phyloP scores from a whole-genome alignment of 1,284 basidiomycete species.

The Tilletia setariae region DNA sequence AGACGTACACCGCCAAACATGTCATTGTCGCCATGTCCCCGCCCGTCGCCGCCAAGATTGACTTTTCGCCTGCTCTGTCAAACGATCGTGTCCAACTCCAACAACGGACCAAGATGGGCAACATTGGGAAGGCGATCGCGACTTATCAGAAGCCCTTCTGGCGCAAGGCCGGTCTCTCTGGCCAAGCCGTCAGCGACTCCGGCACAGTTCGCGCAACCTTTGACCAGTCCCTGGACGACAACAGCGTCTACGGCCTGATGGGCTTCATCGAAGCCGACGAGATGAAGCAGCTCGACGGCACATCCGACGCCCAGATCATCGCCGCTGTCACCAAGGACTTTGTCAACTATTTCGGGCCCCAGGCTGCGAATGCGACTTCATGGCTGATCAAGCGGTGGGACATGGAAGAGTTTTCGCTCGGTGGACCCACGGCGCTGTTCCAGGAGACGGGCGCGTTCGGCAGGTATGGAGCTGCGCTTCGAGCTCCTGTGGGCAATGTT shows the following conservation, averaged over 20 bases:
- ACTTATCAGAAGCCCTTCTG: slow-evolving; percentile 7
- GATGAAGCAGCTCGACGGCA: slow-evolving; percentile 15
- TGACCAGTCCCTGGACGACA: slow-evolving; percentile 11
- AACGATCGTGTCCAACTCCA: neutral
- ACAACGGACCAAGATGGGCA: neutral
- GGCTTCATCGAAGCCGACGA: slow-evolving; percentile 12
- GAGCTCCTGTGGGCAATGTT: slow-evolving; percentile 11
- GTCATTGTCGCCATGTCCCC: slow-evolving; percentile 21
- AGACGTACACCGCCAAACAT: neutral
- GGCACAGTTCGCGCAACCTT: slow-evolving; percentile 2
- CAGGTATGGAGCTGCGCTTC: neutral
- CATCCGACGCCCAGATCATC: slow-evolving; percentile 3
- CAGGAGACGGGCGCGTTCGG: slow-evolving; percentile 2
- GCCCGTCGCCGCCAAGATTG: slow-evolving; percentile 17
- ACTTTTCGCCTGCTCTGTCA: slow-evolving; percentile 5
- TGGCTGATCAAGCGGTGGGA: slow-evolving; percentile 19
- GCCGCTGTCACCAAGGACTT: neutral
- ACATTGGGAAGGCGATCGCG: slow-evolving; percentile 3
- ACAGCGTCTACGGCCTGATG: slow-evolving; percentile 9
- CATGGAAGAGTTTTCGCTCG: slow-evolving; percentile 19
- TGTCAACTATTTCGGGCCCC: slow-evolving; percentile 17
- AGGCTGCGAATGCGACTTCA: slow-evolving; percentile 11
- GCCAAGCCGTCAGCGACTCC: slow-evolving; percentile 8
- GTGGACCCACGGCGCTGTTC: slow-evolving; percentile 11
- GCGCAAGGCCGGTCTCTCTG: slow-evolving; percentile 9